These are phyloP conservation scores for Leccinum aurantiacum DNA, from an alignment of 768 basidiomycete genomes.

Conservation along the genomic window DNA sequence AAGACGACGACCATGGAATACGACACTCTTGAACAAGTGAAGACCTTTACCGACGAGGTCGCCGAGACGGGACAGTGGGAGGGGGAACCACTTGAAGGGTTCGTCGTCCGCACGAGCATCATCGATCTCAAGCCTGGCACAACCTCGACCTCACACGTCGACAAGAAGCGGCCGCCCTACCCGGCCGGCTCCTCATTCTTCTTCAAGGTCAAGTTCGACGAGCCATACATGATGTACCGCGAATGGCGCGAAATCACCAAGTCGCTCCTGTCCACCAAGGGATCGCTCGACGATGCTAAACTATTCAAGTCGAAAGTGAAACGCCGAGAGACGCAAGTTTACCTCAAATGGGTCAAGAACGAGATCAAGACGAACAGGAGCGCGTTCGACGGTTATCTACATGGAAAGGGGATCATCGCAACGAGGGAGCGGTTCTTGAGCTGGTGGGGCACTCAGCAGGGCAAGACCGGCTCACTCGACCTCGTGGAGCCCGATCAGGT, in stretches of 20 bases:
- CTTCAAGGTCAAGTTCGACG: slow-evolving; percentile 99
- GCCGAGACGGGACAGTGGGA: slow-evolving; percentile 73
- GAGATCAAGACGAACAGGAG: slow-evolving; percentile 64
- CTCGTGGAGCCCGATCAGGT: slow-evolving; percentile 17
- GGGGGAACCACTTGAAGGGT: slow-evolving; percentile 87
- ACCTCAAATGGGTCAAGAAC: slow-evolving; percentile 78
- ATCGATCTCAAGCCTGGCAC: slow-evolving; percentile 38
- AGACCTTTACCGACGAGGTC: slow-evolving; percentile 67
- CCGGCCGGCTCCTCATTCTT: slow-evolving; percentile 83
- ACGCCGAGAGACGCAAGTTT: slow-evolving; percentile 74
- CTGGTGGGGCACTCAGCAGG: slow-evolving; percentile 59
- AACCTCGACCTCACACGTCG: slow-evolving; percentile 20
- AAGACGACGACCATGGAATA: slow-evolving; percentile 59
- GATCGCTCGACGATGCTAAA: slow-evolving; percentile 31
- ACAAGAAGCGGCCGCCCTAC: slow-evolving; percentile 57
- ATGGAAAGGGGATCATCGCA: slow-evolving; percentile 82
- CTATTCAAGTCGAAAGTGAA: slow-evolving; percentile 69
- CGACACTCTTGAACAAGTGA: slow-evolving; percentile 64
- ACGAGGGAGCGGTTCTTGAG: slow-evolving; percentile 76
- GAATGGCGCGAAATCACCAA: slow-evolving; percentile 97
- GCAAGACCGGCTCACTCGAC: slow-evolving; percentile 35
- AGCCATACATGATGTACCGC: slow-evolving; percentile 98
- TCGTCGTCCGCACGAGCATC: slow-evolving; percentile 84
- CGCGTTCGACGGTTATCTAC: slow-evolving; percentile 61
- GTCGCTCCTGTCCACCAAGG: slow-evolving; percentile 50